phyloP scores from a whole-genome alignment of 352 stramenopile genomes.

The Hyphochytrium catenoides region DNA sequence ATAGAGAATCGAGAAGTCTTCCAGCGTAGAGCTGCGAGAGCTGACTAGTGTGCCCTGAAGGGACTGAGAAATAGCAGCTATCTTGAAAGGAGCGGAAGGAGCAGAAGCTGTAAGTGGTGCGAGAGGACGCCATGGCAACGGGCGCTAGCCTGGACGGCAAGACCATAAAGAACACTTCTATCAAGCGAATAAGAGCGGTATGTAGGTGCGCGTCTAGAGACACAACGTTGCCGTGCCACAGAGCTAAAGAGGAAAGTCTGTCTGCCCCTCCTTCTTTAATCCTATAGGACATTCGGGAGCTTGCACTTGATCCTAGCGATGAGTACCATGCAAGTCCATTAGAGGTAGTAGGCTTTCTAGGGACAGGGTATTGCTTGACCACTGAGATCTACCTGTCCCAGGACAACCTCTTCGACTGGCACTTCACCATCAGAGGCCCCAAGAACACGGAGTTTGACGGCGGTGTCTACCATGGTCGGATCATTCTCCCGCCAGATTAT shows the following conservation, averaged over 20 bases:
- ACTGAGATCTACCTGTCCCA: conserved; percentile 6
- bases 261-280: conserved; percentile 1
- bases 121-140: too few species aligned
- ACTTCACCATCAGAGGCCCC: conserved; percentile 95
- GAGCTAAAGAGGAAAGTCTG: not conserved
- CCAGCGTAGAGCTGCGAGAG: too few species aligned
- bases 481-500: conserved; percentile 79
- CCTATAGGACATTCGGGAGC: conserved; percentile 47
- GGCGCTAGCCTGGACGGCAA: too few species aligned
- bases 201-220: conserved; percentile 2
- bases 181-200: conserved; percentile 58
- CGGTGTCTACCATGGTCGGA: conserved; percentile 92
- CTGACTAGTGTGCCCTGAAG: too few species aligned
- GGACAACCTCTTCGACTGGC: conserved; percentile 74
- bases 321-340: conserved; percentile 45
- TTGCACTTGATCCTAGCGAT: conserved; percentile 60
- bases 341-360: conserved; percentile 15
- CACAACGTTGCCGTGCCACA: not conserved
- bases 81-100: too few species aligned
- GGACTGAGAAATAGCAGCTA: too few species aligned
- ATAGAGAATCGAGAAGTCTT: too few species aligned
- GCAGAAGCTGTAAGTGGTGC: too few species aligned
- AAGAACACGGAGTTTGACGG: conserved; percentile 85
- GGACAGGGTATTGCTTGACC: not conserved
- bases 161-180: conserved; percentile 29